These are phyloP conservation scores for Microthyrium microscopicum DNA, from an alignment of 2,329 filamentous ascomycete genomes.

Conservation along the genomic window DNA sequence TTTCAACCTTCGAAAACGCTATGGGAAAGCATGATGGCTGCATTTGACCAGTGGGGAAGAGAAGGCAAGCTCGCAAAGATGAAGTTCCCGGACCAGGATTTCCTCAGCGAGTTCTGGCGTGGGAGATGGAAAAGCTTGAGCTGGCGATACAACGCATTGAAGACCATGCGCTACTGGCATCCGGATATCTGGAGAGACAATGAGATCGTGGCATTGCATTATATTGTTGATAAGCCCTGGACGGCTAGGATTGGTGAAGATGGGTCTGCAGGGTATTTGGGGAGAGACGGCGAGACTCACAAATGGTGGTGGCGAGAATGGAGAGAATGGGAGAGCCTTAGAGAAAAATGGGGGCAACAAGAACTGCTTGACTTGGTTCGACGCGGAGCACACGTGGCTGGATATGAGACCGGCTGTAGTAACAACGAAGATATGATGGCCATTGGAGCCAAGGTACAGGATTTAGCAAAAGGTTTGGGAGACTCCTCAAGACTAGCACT, in stretches of 20 bases:
- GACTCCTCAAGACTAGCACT: no score
- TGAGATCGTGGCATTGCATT: conserved; percentile 32
- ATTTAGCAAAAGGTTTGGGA: no score
- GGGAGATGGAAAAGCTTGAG: conserved; percentile 26
- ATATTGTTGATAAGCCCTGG: conserved; percentile 42
- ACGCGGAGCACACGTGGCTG: not conserved
- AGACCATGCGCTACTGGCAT: conserved; percentile 38
- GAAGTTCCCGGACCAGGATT: conserved; percentile 38
- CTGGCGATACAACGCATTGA: conserved; percentile 37
- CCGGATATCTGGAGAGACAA: conserved; percentile 32
- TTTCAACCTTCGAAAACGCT: conserved; percentile 27
- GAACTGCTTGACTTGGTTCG: conserved; percentile 6
- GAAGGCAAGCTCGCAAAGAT: conserved; percentile 23
- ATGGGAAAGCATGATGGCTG: conserved; percentile 23
- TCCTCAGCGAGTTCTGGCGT: conserved; percentile 32
- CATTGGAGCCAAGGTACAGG: conserved; percentile 3
- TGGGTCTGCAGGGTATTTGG: conserved; percentile 30
- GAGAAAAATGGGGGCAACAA: conserved; percentile 11
- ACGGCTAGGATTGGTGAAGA: conserved; percentile 24
- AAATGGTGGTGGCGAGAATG: conserved; percentile 36
- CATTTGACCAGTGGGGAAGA: conserved; percentile 26
- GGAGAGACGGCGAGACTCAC: conserved; percentile 35
- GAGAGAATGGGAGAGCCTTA: conserved; percentile 22
- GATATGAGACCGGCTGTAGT: not conserved
- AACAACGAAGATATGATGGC: conserved; percentile 3